A percentile compares a stretch with the other conserved stretches of the same genome.
These are phyloP conservation scores for Ceratocystis variospora DNA, from an alignment of 2,329 filamentous ascomycete species.

Conservation along the genomic window DNA sequence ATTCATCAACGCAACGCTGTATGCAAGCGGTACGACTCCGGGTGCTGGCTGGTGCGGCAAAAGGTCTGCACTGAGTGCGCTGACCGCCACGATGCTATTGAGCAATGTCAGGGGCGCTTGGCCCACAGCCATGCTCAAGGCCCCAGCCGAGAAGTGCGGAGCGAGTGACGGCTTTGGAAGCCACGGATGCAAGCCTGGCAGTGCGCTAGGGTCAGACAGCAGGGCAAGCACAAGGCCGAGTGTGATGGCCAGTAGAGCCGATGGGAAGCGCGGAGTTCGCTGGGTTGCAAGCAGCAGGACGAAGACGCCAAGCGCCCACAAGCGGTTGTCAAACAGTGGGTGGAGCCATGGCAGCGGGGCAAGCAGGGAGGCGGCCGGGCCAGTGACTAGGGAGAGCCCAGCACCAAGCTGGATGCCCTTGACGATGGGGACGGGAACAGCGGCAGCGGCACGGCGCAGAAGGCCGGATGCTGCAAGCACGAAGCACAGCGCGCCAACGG, in stretches of 20 bases:
- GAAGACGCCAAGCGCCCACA: slow-evolving; percentile 66
- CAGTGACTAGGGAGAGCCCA: slow-evolving; percentile 67
- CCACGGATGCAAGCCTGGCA: slow-evolving; percentile 29
- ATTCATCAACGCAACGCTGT: slow-evolving; percentile 77
- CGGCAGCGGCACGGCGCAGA: slow-evolving; percentile 56
- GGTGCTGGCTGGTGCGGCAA: slow-evolving; percentile 55
- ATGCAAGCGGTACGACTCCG: slow-evolving; percentile 59
- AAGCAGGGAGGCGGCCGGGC: slow-evolving; percentile 57
- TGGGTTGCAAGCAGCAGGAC: slow-evolving; percentile 55
- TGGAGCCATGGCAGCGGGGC: slow-evolving; percentile 53
- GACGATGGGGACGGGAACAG: slow-evolving; percentile 73
- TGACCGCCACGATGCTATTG: slow-evolving; percentile 83
- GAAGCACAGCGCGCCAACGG: slow-evolving; percentile 60
- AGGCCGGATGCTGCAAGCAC: slow-evolving; percentile 67
- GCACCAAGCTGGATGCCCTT: slow-evolving; percentile 93
- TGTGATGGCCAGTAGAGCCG: slow-evolving; percentile 59
- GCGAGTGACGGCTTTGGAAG: background rate
- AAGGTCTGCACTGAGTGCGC: slow-evolving; percentile 63
- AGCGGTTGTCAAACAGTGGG: slow-evolving; percentile 60
- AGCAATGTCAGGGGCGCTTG: slow-evolving; percentile 84
- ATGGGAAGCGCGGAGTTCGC: slow-evolving; percentile 54
- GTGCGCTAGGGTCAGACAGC: slow-evolving; percentile 23
- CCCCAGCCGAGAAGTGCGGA: slow-evolving; percentile 32
- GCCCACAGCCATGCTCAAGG: slow-evolving; percentile 54
- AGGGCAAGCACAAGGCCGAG: slow-evolving; percentile 54